These are phyloP conservation scores for Physaria fendleri DNA, from an alignment of 345 rosid species.

Conservation along the genomic window DNA sequence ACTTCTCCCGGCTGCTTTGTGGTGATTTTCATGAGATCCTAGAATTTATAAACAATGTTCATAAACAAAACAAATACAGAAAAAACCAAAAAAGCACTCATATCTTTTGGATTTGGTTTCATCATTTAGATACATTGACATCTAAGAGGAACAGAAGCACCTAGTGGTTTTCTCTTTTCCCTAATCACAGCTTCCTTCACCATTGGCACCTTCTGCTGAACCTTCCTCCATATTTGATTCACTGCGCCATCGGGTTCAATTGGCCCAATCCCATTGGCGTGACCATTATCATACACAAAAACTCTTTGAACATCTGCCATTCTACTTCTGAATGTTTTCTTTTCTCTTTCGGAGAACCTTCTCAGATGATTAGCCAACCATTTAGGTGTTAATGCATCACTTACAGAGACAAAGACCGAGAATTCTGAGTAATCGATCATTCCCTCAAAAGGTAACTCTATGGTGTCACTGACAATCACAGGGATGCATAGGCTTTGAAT, in stretches of 20 bases:
- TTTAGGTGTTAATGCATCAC: slow-evolving; percentile 66
- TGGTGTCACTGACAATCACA: slow-evolving; percentile 73
- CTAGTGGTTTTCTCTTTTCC: slow-evolving; percentile 65
- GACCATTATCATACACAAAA: slow-evolving; percentile 63
- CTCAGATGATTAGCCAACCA: slow-evolving; percentile 63
- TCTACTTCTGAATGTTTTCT: slow-evolving; percentile 44
- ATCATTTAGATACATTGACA: slow-evolving; percentile 69
- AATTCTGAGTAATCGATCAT: slow-evolving; percentile 65
- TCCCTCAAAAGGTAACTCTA: slow-evolving; percentile 94
- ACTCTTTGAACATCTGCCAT: slow-evolving; percentile 56
- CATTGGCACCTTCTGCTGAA: slow-evolving; percentile 61
- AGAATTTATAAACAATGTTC: background rate
- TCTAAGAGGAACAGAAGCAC: slow-evolving; percentile 57
- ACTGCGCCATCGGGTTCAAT: slow-evolving; percentile 71
- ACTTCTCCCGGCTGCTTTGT: too few relatives aligned
- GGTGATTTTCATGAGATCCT: too few relatives aligned
- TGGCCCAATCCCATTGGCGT: slow-evolving; percentile 61
- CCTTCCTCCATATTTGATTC: slow-evolving; percentile 83
- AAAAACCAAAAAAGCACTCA: background rate
- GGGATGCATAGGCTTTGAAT: slow-evolving; percentile 94
- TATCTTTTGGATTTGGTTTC: background rate
- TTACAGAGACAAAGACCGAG: slow-evolving; percentile 62
- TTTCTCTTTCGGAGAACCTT: slow-evolving; percentile 43
- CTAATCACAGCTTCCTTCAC: slow-evolving; percentile 67
- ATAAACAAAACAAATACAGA: background rate